These are phyloP conservation scores for Ophiostoma montium DNA, from an alignment of 2,329 filamentous ascomycete species.

Conservation along the genomic window DNA sequence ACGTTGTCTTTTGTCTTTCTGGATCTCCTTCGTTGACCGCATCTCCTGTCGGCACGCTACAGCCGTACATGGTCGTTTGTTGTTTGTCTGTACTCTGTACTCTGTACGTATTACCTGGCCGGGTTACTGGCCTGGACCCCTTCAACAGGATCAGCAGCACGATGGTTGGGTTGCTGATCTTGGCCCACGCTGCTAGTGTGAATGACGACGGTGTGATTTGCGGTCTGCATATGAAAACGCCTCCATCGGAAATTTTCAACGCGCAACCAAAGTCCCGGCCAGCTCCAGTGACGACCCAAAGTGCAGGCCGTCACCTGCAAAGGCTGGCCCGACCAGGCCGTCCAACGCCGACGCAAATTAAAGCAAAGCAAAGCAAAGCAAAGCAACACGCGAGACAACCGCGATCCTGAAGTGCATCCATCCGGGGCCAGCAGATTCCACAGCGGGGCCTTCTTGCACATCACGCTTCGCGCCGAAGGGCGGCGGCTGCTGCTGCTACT, in stretches of 20 bases:
- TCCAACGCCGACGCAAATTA: neutral
- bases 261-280: neutral
- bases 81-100: no score
- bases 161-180: neutral
- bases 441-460: neutral
- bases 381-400: neutral
- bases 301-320: neutral
- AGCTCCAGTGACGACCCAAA: neutral
- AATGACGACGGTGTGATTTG: neutral
- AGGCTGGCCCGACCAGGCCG: neutral
- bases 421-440: neutral
- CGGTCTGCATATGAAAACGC: neutral
- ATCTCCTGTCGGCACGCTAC: neutral
- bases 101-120: no score
- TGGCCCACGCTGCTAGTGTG: slow-evolving; percentile 1
- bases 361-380: neutral
- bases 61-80: no score
- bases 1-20: neutral
- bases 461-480: neutral
- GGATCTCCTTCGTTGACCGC: neutral
- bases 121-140: no score
- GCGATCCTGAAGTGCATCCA: neutral
- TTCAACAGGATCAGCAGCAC: no score
- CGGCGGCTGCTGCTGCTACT: neutral
- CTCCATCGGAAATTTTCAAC: neutral